phyloP scores from a whole-genome alignment of 768 basidiomycete genomes.

The Macrolepiota albuminosa region DNA sequence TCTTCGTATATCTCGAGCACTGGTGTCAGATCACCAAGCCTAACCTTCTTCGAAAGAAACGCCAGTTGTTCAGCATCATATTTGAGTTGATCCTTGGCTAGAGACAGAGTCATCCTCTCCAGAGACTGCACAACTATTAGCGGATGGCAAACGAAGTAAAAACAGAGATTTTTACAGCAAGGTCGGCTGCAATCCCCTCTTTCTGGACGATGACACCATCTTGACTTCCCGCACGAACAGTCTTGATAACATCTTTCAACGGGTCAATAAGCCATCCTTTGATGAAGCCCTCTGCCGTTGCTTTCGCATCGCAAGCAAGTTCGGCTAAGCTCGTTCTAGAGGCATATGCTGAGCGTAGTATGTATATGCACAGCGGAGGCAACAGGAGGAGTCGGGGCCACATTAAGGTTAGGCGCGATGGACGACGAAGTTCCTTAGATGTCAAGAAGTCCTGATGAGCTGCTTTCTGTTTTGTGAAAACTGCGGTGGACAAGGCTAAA shows the following conservation, averaged over 20 bases:
- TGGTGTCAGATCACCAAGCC: conserved; percentile 79
- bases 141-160: not conserved
- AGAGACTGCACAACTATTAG: conserved; percentile 53
- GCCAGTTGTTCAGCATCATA: conserved; percentile 63
- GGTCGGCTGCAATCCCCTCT: conserved; percentile 81
- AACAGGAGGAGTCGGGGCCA: conserved; percentile 83
- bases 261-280: conserved; percentile 86
- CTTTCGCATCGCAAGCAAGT: conserved; percentile 52
- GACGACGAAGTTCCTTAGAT: conserved; percentile 49
- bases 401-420: conserved; percentile 58
- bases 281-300: conserved; percentile 71
- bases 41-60: conserved; percentile 59
- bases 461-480: conserved; percentile 24
- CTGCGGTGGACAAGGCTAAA: conserved; percentile 22
- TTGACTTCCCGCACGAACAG: conserved; percentile 78
- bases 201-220: conserved; percentile 69
- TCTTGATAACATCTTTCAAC: conserved; percentile 73
- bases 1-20: conserved; percentile 87
- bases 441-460: conserved; percentile 25
- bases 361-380: conserved; percentile 61
- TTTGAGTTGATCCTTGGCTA: conserved; percentile 76
- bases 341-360: conserved; percentile 44
- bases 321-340: conserved; percentile 56
- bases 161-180: conserved; percentile 54
- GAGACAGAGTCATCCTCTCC: conserved; percentile 85